phyloP scores from a whole-genome alignment of 352 stramenopile species.

The Phytopythium mirpurense region DNA sequence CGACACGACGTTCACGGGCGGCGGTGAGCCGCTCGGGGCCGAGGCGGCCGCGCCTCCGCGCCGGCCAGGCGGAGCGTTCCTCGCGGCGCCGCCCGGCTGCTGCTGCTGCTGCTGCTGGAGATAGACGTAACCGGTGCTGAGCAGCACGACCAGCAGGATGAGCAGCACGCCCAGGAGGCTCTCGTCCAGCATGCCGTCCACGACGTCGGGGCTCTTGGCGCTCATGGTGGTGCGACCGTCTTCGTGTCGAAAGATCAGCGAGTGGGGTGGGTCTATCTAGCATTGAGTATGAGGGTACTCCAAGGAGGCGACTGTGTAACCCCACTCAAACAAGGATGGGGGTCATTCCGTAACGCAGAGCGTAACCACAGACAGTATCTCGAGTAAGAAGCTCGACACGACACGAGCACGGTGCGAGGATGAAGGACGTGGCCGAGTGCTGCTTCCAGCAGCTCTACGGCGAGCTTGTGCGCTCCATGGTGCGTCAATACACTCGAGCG shows the following conservation, averaged over 20 bases:
- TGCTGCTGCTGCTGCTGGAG: slow-evolving; percentile 65
- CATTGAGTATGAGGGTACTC: too few species aligned
- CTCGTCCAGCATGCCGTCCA: slow-evolving; percentile 61
- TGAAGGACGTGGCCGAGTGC: slow-evolving; percentile 84
- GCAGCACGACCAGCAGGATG: slow-evolving; percentile 61
- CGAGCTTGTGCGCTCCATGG: slow-evolving; percentile 83
- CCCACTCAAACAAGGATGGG: too few species aligned
- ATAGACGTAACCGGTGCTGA: slow-evolving; percentile 74
- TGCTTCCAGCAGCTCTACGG: slow-evolving; percentile 87
- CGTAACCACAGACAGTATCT: too few species aligned
- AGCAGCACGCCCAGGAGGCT: slow-evolving; percentile 63
- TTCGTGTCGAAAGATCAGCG: neutral
- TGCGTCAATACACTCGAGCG: slow-evolving; percentile 13
- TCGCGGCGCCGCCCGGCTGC: slow-evolving; percentile 13
- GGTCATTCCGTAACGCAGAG: too few species aligned
- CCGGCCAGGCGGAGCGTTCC: slow-evolving; percentile 2
- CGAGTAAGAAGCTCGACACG: too few species aligned
- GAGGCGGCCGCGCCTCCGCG: slow-evolving; percentile 11
- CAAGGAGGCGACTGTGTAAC: too few species aligned
- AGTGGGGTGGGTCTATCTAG: neutral
- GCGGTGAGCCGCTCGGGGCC: slow-evolving; percentile 8
- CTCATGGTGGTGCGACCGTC: slow-evolving; percentile 4
- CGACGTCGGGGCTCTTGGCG: slow-evolving; percentile 35
- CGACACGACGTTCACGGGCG: slow-evolving; percentile 22
- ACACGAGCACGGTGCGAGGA: too few species aligned